Base-by-base conservation (phyloP, 176 grass and related monocot genomes). In the Oryza longistaminata region DNA sequence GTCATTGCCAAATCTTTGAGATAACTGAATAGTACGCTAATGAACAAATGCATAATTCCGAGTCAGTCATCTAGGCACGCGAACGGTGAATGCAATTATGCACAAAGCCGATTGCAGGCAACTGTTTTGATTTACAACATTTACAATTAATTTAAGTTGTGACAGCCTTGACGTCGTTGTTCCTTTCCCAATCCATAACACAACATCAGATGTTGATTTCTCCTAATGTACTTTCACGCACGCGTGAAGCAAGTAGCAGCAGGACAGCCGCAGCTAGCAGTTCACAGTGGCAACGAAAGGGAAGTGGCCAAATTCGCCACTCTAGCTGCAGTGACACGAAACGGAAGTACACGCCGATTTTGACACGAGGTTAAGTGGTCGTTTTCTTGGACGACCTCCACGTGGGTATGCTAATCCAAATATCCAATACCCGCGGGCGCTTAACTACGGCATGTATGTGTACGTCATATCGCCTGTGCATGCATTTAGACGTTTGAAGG, bases 401-500 rank as follows among this genome's bases (percentile, higher is more conserved):
- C 71, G 71, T 81, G 37, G 21, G 73, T 67, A 52, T 73, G 44
- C 58, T 73, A 86, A 90, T 86, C 79, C 68, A 26, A 72, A 73
- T 8, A 40, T 40, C 39, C 39, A 40, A 40, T 40, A 24, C n/a
- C 35, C 61, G 2, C 29, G 61, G 52, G 44, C 39, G 66, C 6
- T 66, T 83, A 31, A 31, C 0, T 31, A 4, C 9, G 5, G 35
- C 22, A 34, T 15, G 79, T 10, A 34, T 15, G 79, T 10, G 53
- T 21, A 58, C 8, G 53, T n/a, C 53, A n/a, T n/a, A 21, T 58
- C 53, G 19, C 53, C 53, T 21, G 17, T 53, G 17, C 19, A 21
- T 16, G 74, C 55, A 8, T 26, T 35, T 39, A 70, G 77, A 64
- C 58, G 55, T n/a, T n/a, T 22, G 19, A 19, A 53, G 42, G 29